Base-by-base conservation (phyloP, 768 basidiomycete species). In the Serendipita sp. region DNA sequence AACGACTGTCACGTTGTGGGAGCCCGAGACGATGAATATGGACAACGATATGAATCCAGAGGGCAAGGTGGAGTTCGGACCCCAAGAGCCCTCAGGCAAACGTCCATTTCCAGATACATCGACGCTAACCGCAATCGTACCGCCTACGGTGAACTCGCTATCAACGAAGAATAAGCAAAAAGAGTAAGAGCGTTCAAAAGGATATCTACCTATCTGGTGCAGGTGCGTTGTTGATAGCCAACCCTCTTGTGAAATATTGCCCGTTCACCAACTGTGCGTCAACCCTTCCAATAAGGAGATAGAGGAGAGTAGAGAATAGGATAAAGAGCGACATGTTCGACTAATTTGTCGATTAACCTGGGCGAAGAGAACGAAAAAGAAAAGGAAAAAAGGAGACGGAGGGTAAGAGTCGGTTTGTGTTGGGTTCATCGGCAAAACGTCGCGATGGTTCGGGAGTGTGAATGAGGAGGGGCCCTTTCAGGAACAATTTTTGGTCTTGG, bases 11-110 rank as follows among this genome's bases (percentile, higher is more conserved):
- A 73, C 30, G n/a, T 72, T 70, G 8, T 72, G 71, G 38, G 72
- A 64, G 1, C 73, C 67, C 2, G 80, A 81, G 7, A 79, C 75
- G 10, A 80, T 71, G 65, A 75, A 80, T 4, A 81, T 74, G 37
- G 78, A 73, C 4, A 81, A 69, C 5, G 70, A 69, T 64, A 76
- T 73, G 68, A 73, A 78, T 48, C 73, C 71, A 1, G 77, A 79
- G 0, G 74, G 64, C 7, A 73, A 67, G 30, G 68, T 70, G 18
- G 64, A 65, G 16, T 44, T 65, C 18, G 8, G 16, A 37, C 16
- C 45, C 30, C 30, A 18, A 62, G 37, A 44, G 47, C 63, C 67
- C 28, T 73, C 65, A 65, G 51, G 41, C 7, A 53, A 34, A 32
- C 41, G 60, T 3, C 47, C 66, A 38, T 56, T 62, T 18, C 64